Percentiles rank a stretch among this genome's conserved stretches.
Conservation (phyloP, 306 rosid species). For the Notholithocarpus densiflorus region DNA sequence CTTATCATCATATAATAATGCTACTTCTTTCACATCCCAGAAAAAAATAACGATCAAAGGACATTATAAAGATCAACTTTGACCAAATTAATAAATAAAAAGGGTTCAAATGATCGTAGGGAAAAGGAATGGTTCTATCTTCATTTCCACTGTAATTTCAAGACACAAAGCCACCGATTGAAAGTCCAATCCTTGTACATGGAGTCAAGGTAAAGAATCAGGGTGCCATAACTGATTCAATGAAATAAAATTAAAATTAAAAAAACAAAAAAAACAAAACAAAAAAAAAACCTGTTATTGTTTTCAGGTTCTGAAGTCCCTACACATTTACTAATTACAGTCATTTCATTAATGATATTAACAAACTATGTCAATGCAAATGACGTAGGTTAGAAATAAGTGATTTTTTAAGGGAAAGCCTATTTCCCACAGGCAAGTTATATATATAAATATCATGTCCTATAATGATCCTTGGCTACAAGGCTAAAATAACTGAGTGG, state of each 20-base stretch:
- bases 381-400: not conserved
- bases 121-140: too few species aligned
- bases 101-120: not conserved
- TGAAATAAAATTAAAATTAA: not conserved
- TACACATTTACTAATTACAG: not conserved
- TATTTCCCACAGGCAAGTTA: not conserved
- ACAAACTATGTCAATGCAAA: not conserved
- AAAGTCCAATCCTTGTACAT: not conserved
- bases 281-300: not conserved
- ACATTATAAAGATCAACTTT: not conserved
- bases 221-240: not conserved
- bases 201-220: not conserved
- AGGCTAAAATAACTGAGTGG: not conserved
- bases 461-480: slow-evolving; percentile 12
- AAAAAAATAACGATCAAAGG: not conserved
- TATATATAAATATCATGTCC: slow-evolving; percentile 1
- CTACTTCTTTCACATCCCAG: not conserved
- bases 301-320: not conserved
- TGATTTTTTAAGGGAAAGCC: not conserved
- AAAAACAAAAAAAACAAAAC: too few species aligned
- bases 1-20: slow-evolving; percentile 1
- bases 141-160: too few species aligned
- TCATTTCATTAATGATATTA: not conserved
- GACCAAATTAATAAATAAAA: not conserved
- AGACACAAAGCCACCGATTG: not conserved